phyloP scores from a whole-genome alignment of 1,139 yeast genomes.

The Geotrichum reessii region DNA sequence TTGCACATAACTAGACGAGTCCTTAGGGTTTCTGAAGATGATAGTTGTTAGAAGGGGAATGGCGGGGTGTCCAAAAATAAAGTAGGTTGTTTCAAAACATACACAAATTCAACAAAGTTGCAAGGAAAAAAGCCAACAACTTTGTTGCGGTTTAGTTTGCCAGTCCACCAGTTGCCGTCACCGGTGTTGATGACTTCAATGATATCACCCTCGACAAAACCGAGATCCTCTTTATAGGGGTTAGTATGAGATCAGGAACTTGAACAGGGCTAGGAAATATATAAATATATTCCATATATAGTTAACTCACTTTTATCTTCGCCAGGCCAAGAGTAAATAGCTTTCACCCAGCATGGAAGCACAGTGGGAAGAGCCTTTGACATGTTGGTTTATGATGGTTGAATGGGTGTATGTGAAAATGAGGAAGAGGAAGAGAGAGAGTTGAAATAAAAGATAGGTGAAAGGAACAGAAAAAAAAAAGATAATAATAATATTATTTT shows the following conservation, averaged over 20 bases:
- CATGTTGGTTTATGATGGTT: slow-evolving; percentile 1
- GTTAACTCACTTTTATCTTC: slow-evolving; percentile 50
- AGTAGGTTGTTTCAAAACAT: slow-evolving; percentile 3
- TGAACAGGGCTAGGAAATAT: neutral
- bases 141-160: slow-evolving; percentile 70
- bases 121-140: slow-evolving; percentile 82
- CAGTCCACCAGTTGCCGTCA: slow-evolving; percentile 93
- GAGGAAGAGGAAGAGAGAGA: neutral
- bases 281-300: no score
- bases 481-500: slow-evolving; percentile 6
- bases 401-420: neutral
- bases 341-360: slow-evolving; percentile 65
- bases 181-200: slow-evolving; percentile 76
- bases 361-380: slow-evolving; percentile 18
- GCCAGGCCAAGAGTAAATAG: slow-evolving; percentile 86
- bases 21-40: slow-evolving; percentile 7
- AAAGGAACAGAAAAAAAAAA: neutral
- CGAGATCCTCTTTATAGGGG: slow-evolving; percentile 60
- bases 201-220: slow-evolving; percentile 87
- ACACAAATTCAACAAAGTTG: slow-evolving; percentile 64
- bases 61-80: neutral
- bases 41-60: neutral
- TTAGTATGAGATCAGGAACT: neutral
- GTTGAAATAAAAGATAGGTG: neutral
- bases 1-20: slow-evolving; percentile 2